Percentiles rank a stretch among this genome's conserved stretches.
Conservation (phyloP, 306 rosid species). For the Quercus robur region DNA sequence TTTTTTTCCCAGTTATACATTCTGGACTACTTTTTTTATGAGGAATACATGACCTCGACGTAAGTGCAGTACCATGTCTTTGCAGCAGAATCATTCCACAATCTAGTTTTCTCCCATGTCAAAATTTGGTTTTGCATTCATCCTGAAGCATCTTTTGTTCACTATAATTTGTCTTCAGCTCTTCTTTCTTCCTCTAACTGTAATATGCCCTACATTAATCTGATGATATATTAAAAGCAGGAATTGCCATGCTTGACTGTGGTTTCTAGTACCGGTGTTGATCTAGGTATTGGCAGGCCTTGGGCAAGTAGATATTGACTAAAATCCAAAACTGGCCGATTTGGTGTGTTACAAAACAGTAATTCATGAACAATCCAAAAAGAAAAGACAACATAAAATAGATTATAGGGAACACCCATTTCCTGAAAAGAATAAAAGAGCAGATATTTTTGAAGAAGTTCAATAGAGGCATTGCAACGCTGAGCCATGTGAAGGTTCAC, state of each 20-base stretch:
- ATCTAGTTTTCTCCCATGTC: background rate
- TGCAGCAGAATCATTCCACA: background rate
- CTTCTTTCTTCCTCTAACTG: background rate
- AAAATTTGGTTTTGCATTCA: background rate
- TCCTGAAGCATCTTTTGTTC: background rate
- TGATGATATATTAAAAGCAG: background rate
- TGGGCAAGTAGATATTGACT: background rate
- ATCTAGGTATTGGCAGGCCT: background rate
- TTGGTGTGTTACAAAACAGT: background rate
- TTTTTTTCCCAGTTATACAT: slow-evolving; percentile 67
- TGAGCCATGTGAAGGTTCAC: background rate
- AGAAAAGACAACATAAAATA: background rate
- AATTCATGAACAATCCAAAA: background rate
- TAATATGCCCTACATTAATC: background rate
- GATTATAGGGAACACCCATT: background rate
- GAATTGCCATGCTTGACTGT: background rate
- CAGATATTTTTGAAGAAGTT: background rate
- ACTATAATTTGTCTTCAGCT: background rate
- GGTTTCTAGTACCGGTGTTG: background rate
- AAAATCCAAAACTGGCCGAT: background rate
- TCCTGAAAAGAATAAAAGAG: background rate
- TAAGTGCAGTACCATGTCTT: slow-evolving; percentile 38
- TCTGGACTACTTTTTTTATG: slow-evolving; percentile 84
- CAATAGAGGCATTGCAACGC: background rate
- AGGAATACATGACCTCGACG: slow-evolving; percentile 99